Conservation (phyloP, 2,329 filamentous ascomycete species). For the Proliferodiscus dingleyae region DNA sequence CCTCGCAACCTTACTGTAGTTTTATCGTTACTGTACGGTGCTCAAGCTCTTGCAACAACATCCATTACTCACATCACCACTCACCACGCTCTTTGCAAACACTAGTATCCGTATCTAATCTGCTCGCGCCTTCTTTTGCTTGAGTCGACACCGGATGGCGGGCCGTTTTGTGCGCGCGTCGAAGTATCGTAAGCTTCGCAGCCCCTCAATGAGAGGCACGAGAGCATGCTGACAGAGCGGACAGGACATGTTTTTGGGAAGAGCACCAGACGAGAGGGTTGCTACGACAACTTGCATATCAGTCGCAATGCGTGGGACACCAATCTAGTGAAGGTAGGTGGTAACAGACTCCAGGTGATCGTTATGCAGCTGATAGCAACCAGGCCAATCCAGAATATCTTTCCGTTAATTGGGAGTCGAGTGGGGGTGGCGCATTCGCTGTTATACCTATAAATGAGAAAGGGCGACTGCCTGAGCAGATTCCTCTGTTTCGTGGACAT, state of each 20-base stretch:
- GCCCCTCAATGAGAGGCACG: slow-evolving; percentile 16
- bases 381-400: slow-evolving; percentile 94
- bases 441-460: slow-evolving; percentile 88
- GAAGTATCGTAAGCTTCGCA: slow-evolving; percentile 59
- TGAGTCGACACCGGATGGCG: slow-evolving; percentile 46
- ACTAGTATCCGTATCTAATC: slow-evolving; percentile 10
- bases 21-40: not conserved
- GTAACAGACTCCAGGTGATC: not conserved
- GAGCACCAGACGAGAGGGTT: slow-evolving; percentile 91
- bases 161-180: slow-evolving; percentile 69
- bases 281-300: slow-evolving; percentile 96
- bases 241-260: slow-evolving; percentile 97
- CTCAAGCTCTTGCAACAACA: not conserved
- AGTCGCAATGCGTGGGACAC: slow-evolving; percentile 99
- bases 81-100: not conserved
- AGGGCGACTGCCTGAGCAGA: slow-evolving; percentile 85
- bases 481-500: slow-evolving; percentile 93
- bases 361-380: slow-evolving; percentile 19
- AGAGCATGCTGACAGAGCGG: slow-evolving; percentile 21
- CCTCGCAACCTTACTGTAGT: not conserved
- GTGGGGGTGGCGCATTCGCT: slow-evolving; percentile 92
- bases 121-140: slow-evolving; percentile 1
- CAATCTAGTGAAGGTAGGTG: slow-evolving; percentile 84
- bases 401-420: slow-evolving; percentile 96
- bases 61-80: not conserved